Evolutionary conservation across 1,139 yeast species (phyloP), one percentile per base, ranked within the genome.

Genomic region (Pichia inconspicua): DNA sequence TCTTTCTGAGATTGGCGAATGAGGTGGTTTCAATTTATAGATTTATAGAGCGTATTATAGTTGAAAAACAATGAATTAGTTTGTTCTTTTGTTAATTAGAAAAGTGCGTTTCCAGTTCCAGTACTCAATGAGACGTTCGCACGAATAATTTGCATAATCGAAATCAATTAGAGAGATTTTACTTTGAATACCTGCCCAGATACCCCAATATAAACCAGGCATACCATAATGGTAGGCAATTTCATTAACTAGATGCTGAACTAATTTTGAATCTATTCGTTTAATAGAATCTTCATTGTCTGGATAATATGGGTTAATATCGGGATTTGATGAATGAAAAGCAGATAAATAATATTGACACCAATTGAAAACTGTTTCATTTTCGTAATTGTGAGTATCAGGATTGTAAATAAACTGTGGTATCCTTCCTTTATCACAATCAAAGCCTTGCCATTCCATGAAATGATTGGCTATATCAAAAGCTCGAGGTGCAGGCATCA

Each of bases 381-480:
- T 50, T 41, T 50, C 53, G 43, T 50, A 50, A 22, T 44, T 48
- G 5, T 38, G 31, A 6, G 47, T 45, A 37, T 5, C 15, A 7
- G 25, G 19, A n/a, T 48, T 48, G 25, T 32, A 50, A 0, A 4
- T 48, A 1, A 86, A 84, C 10, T 64, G 63, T 0, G 88, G 90
- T 38, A 84, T 81, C 8, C 77, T 75, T 12, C 71, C 66, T 25
- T 77, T 71, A 54, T 80, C 78, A 63, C 94, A 85, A 53, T 81
- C 80, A 57, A 83, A 84, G 1, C 95, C 95, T 61, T 85, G 94
- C 92, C 92, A 85, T 65, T 85, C 95, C 62, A 84, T 82, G 57
- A 85, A 79, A 64, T 85, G 94, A 61, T 85, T 85, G n/a, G 94
- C 88, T 25, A 85, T 78, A 61, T 85, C 95, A 62, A 84, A 85